These are phyloP conservation scores for Pochonia chlamydosporia DNA, from an alignment of 2,329 filamentous ascomycete species.

Conservation along the genomic window DNA sequence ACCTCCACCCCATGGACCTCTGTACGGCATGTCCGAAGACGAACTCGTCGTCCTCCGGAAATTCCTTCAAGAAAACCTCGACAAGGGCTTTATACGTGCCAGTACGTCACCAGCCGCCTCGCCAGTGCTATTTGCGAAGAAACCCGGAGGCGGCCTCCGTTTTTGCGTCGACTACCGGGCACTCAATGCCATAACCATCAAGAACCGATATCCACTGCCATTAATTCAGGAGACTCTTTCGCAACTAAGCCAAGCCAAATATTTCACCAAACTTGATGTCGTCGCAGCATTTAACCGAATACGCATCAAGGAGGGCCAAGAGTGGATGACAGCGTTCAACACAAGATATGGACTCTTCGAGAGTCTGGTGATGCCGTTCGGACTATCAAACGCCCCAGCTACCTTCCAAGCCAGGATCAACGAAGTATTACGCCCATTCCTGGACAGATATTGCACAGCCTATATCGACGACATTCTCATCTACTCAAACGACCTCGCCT, in stretches of 20 bases:
- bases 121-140: neutral
- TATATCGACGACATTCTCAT: slow-evolving; percentile 9
- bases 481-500: slow-evolving; percentile 2
- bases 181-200: neutral
- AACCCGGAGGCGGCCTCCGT: neutral
- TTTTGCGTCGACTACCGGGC: neutral
- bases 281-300: neutral
- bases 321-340: slow-evolving; percentile 2
- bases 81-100: neutral
- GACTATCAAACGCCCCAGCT: neutral
- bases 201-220: neutral
- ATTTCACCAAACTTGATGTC: neutral
- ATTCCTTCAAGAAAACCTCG: neutral
- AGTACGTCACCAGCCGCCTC: neutral
- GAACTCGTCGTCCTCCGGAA: neutral
- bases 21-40: neutral
- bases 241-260: neutral
- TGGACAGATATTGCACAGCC: slow-evolving; percentile 5
- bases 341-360: slow-evolving; percentile 2
- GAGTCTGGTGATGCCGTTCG: neutral
- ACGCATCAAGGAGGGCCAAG: neutral
- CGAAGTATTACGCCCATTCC: neutral
- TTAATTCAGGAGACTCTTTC: neutral
- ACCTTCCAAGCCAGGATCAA: slow-evolving; percentile 1
- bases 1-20: neutral